Base-by-base conservation (phyloP, 2,329 filamentous ascomycete genomes). In the Fusarium redolens region DNA sequence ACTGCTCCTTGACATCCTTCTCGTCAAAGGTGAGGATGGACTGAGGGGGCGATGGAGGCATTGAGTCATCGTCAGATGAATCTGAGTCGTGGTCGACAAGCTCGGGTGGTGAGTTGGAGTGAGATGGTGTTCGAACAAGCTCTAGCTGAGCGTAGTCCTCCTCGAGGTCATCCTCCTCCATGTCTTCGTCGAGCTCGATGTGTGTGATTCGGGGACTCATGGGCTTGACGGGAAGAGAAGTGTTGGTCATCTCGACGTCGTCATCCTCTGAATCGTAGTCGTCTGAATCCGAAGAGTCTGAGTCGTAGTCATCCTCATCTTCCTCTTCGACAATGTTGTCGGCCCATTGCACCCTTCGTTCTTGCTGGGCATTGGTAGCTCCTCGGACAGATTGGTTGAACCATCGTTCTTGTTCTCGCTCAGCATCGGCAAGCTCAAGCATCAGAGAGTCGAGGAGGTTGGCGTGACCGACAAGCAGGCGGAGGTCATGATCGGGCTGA, bases 361-460 rank as follows among this genome's bases (percentile, higher is more conserved):
- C 89, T 72, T 71, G 67, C 75, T 92, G 87, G 69, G 85, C 78
- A 60, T 81, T 83, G 81, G 87, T 87, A 76, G 93, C 93, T 79
- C 92, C 93, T 81, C 90, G 92, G 83, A 98, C 93, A 71, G 94
- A 96, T 83, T 95, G 92, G 90, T 98, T 97, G 92, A 98, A 98
- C 95, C 95, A 98, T 75, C 90, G 92, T 85, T 98, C 96, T 85
- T 98, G 96, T 83, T 98, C 95, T 78, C 92, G 91, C 88, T 98
- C 96, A 80, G 96, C 96, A 67, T 97, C 94, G 83, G 95, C 93
- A 67, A 99, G 93, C 81, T 89, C 87, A 77, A 96, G 90, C 96
- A 98, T 98, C 81, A 99, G 87, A 44, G 92, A 92, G 86, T 99
- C 96, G 82, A 99, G 93, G 52, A 98, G 92, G 89, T 98, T 99